Conservation (phyloP, 495 filamentous ascomycete species). For the Hypoxylon fragiforme region DNA sequence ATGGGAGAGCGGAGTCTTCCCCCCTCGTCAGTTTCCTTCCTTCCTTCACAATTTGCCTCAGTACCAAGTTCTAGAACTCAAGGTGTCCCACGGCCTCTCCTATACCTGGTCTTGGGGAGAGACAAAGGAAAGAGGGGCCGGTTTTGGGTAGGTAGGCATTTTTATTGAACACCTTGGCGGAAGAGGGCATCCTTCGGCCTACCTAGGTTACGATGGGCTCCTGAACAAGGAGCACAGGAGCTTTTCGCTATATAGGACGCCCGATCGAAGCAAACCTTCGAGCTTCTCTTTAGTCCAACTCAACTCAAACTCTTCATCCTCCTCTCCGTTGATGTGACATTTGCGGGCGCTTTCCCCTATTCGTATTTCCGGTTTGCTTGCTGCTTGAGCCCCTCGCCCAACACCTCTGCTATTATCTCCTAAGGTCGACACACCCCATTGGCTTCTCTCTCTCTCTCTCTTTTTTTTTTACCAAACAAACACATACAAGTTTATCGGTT, state of each 20-base stretch:
- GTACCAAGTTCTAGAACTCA: constrained; percentile 15
- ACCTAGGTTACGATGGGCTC: constrained; percentile 33
- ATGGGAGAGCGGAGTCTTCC: constrained; percentile 28
- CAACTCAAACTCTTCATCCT: background rate
- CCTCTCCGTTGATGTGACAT: background rate
- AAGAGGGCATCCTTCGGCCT: constrained; percentile 11
- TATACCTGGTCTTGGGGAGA: too few relatives aligned
- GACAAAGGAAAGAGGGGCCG: constrained; percentile 21
- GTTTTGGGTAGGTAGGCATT: constrained; percentile 16
- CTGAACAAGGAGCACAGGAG: constrained; percentile 4
- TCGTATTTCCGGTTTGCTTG: constrained; percentile 4
- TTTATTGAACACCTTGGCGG: constrained; percentile 19
- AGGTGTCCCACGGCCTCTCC: constrained; percentile 1
- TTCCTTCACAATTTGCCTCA: constrained; percentile 28
- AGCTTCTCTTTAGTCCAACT: too few relatives aligned
- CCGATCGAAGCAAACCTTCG: constrained; percentile 4
- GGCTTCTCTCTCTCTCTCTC: background rate
- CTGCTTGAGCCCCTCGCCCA: too few relatives aligned
- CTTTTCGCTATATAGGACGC: constrained; percentile 28
- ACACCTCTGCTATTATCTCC: too few relatives aligned
- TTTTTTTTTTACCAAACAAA: constrained; percentile 5
- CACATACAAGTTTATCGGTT: constrained; percentile 6
- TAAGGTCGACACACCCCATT: too few relatives aligned
- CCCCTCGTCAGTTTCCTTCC: constrained; percentile 8
- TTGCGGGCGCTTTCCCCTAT: background rate